Evolutionary conservation across 2,329 filamentous ascomycete genomes (phyloP), one percentile per base, ranked within the genome.

Genomic region (Penicillium sp.): DNA sequence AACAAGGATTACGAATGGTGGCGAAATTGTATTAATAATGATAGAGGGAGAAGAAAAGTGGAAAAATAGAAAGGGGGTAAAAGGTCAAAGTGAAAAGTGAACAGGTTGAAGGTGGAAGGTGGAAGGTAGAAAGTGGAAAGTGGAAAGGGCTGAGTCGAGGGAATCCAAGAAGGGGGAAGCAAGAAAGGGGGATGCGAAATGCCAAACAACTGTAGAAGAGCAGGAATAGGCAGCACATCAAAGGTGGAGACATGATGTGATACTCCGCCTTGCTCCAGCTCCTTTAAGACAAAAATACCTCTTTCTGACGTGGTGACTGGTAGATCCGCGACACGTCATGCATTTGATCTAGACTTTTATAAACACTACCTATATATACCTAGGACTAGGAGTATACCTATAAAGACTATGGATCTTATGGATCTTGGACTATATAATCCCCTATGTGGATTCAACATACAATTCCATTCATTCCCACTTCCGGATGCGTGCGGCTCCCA

Each of bases 21-120:
- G 59, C 53, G 50, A 49, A 59, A 59, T 46, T 56, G 53, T 54
- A 60, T 56, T 54, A 59, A 54, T 53, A 58, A 53, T 35, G 32
- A 44, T 41, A 46, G 20, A 27, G 38, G 23, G 18, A 18, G 10
- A 35, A 20, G 10, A 18, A 6, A 35, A 35, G 10, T 7, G n/a
- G 32, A 35, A 35, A 28, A 20, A 27, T 13, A 25, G 38, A 27
- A 40, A 25, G 37, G 18, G 27, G 20, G 15, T n/a, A 33, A 35
- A 25, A 25, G 35, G 35, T 38, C 15, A 18, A 18, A 18, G 15
- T 18, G 15, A 18, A 18, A 18, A 18, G 15, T 18, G 15, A 18
- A 23, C 20, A 39, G 18, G 35, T 38, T 9, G 20, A 38, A 39
- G 4, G 20, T 3, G 37, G 37, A 40, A 10, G 24, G 20, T 9